These are phyloP conservation scores for Claviceps cyperi DNA, from an alignment of 2,329 filamentous ascomycete species.

Conservation along the genomic window DNA sequence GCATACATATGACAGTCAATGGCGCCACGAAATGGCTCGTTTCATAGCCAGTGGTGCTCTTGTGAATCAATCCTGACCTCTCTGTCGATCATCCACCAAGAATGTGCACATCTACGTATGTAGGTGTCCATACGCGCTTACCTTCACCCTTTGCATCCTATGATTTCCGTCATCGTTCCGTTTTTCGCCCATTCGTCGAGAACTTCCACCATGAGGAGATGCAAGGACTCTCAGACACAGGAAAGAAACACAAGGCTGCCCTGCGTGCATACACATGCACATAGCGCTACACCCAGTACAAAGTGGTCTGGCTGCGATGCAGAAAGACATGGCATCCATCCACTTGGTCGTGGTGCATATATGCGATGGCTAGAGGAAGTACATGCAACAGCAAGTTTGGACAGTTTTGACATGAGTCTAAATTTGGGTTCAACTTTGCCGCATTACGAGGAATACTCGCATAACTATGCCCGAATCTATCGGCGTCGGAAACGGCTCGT, in stretches of 20 bases:
- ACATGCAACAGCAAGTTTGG: neutral
- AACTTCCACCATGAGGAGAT: neutral
- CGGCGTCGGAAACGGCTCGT: conserved; percentile 20
- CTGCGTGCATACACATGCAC: neutral
- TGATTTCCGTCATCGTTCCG: neutral
- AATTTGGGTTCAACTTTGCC: neutral
- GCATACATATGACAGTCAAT: neutral
- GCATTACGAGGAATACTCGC: neutral
- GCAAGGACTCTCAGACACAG: neutral
- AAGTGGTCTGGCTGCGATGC: conserved; percentile 1
- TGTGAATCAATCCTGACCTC: neutral
- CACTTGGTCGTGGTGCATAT: neutral
- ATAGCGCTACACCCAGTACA: neutral
- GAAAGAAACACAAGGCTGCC: conserved; percentile 1
- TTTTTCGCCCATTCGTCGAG: neutral
- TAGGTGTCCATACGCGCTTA: neutral
- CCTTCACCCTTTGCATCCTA: neutral
- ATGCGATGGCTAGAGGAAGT: neutral
- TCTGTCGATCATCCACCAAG: too few species aligned
- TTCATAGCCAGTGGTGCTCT: neutral
- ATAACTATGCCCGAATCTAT: conserved; percentile 7
- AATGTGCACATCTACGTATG: neutral
- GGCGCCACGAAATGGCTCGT: neutral
- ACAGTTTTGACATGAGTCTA: neutral
- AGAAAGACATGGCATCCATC: neutral